A percentile compares a stretch with the other conserved stretches of the same genome.
Conservation (phyloP, 208 protist species). For the Trypanosoma rangeli region DNA sequence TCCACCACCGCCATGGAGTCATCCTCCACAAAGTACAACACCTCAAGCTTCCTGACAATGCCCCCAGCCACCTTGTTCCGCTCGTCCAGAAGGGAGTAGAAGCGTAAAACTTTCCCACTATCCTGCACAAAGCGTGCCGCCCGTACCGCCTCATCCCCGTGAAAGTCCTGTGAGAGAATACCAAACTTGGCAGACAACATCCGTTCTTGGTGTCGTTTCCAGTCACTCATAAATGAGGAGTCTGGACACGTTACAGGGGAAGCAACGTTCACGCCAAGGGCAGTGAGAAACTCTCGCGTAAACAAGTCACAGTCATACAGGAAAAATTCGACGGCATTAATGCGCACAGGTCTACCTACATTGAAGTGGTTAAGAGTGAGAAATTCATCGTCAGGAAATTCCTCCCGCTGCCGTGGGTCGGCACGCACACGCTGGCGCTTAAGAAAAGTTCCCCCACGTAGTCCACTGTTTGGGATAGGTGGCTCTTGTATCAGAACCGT, state of each 20-base stretch:
- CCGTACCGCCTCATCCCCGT: conserved; percentile 65
- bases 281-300: conserved; percentile 90
- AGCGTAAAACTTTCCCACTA: conserved; percentile 95
- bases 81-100: conserved; percentile 90
- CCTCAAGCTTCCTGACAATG: conserved; percentile 85
- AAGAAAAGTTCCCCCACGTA: conserved; percentile 93
- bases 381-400: conserved; percentile 83
- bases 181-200: conserved; percentile 59
- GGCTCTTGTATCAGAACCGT: conserved; percentile 94
- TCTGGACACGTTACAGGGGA: conserved; percentile 55
- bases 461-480: conserved; percentile 91
- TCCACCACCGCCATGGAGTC: conserved; percentile 95
- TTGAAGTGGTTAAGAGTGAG: conserved; percentile 91
- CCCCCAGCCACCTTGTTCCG: conserved; percentile 48
- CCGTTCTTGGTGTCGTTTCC: conserved; percentile 47
- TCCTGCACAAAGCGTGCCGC: conserved; percentile 89
- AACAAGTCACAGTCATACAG: conserved; percentile 94
- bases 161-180: conserved; percentile 58
- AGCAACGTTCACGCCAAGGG: conserved; percentile 71
- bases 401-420: conserved; percentile 73
- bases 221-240: conserved; percentile 72
- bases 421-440: conserved; percentile 87
- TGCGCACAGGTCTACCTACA: conserved; percentile 83
- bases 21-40: conserved; percentile 96
- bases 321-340: conserved; percentile 93